These are phyloP conservation scores for Lipomyces chichibuensis DNA, from an alignment of 805 yeast species.

Conservation along the genomic window DNA sequence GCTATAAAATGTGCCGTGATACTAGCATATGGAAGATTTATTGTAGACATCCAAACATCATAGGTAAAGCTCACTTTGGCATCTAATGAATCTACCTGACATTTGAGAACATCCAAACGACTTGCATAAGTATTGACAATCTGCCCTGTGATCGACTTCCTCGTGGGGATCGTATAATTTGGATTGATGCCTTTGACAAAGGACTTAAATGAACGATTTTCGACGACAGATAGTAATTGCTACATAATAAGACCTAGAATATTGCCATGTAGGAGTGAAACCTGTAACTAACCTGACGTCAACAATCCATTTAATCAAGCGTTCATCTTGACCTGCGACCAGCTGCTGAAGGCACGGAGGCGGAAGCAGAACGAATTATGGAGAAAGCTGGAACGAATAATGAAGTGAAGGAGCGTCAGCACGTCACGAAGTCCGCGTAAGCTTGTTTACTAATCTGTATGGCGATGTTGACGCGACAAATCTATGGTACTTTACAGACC, in stretches of 20 bases:
- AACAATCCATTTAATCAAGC: conserved; percentile 7
- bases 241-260: conserved; percentile 5
- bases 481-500: conserved; percentile 4
- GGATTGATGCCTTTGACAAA: no score
- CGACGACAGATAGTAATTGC: conserved; percentile 8
- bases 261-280: conserved; percentile 4
- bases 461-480: conserved; percentile 1
- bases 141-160: no score
- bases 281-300: conserved; percentile 7
- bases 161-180: no score
- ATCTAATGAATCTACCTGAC: no score
- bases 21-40: no score
- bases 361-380: neutral
- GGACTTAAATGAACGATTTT: conserved; percentile 6
- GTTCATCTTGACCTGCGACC: conserved; percentile 5
- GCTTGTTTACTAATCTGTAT: neutral
- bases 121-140: no score
- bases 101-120: no score
- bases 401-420: no score
- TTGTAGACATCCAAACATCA: no score
- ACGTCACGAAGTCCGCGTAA: neutral
- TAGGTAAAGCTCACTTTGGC: no score
- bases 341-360: conserved; percentile 5
- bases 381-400: no score
- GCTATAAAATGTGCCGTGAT: no score